Percentiles rank a stretch among this genome's conserved stretches.
Conservation (phyloP, 1,284 basidiomycete genomes). For the Apiotrichum domesticum region DNA sequence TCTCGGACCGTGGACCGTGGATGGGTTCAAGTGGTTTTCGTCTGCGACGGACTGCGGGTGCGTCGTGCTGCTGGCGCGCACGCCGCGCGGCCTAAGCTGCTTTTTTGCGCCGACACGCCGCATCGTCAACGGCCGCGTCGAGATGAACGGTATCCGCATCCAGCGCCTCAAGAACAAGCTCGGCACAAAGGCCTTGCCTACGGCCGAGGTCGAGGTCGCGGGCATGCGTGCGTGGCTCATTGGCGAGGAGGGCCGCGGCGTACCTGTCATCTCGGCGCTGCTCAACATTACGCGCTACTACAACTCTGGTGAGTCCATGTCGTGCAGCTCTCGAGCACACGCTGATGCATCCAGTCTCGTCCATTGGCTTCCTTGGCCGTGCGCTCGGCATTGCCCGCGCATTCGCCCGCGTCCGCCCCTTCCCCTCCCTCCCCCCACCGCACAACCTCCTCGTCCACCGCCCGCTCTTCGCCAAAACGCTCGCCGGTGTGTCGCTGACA, state of each 20-base stretch:
- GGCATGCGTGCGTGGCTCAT: slow-evolving; percentile 61
- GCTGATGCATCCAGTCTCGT: background rate
- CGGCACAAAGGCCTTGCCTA: slow-evolving; percentile 68
- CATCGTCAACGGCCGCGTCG: slow-evolving; percentile 35
- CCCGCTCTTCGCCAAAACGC: slow-evolving; percentile 50
- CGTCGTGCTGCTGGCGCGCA: slow-evolving; percentile 11
- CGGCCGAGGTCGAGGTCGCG: slow-evolving; percentile 65
- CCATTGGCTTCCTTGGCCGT: slow-evolving; percentile 55
- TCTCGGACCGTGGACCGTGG: slow-evolving; percentile 39
- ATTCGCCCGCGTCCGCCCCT: slow-evolving; percentile 55
- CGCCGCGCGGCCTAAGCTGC: slow-evolving; percentile 56
- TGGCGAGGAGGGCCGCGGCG: slow-evolving; percentile 59
- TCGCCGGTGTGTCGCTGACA: slow-evolving; percentile 56
- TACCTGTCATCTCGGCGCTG: slow-evolving; percentile 63
- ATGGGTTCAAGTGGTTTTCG: slow-evolving; percentile 79
- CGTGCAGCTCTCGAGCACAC: no score
- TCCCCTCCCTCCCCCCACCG: slow-evolving; percentile 49
- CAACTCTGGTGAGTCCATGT: slow-evolving; percentile 12
- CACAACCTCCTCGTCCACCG: slow-evolving; percentile 51
- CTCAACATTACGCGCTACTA: slow-evolving; percentile 71
- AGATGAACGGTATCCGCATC: slow-evolving; percentile 62
- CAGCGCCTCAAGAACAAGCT: slow-evolving; percentile 75
- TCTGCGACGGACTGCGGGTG: slow-evolving; percentile 60
- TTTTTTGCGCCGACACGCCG: slow-evolving; percentile 56
- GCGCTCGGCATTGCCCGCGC: slow-evolving; percentile 60